Evolutionary conservation across 1,139 yeast genomes (phyloP).

Genomic region (Debaryomyces psychrophilus): DNA sequence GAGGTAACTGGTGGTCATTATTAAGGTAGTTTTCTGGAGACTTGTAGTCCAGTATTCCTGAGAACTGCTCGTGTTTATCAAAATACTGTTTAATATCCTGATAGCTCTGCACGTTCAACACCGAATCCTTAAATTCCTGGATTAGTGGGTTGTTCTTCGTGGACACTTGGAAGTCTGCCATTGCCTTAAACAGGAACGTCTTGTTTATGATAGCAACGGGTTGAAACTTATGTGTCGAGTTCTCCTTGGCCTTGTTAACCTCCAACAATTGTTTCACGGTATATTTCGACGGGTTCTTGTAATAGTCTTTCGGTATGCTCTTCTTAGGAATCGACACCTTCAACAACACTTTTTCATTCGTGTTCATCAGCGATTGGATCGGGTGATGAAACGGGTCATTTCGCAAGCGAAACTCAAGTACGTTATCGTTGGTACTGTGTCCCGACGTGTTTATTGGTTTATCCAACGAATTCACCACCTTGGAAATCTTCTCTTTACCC

Average conservation of each 20-base stretch:
- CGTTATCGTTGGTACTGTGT: slow-evolving; percentile 25
- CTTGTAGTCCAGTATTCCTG: slow-evolving; percentile 36
- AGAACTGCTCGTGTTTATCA: slow-evolving; percentile 38
- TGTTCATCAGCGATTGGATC: slow-evolving; percentile 54
- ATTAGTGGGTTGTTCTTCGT: slow-evolving; percentile 59
- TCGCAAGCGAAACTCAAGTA: slow-evolving; percentile 67
- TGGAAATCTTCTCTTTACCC: slow-evolving; percentile 55
- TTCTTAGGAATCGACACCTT: slow-evolving; percentile 71
- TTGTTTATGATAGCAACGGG: slow-evolving; percentile 74
- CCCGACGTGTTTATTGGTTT: slow-evolving; percentile 16
- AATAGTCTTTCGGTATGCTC: slow-evolving; percentile 45
- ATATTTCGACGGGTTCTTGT: slow-evolving; percentile 42
- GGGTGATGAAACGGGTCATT: slow-evolving; percentile 85
- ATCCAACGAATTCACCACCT: slow-evolving; percentile 36
- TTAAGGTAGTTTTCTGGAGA: slow-evolving; percentile 33
- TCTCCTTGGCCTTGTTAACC: slow-evolving; percentile 18
- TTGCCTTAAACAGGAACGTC: slow-evolving; percentile 77
- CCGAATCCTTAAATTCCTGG: slow-evolving; percentile 33
- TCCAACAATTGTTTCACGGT: slow-evolving; percentile 56
- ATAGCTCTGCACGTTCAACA: slow-evolving; percentile 31
- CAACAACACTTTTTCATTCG: slow-evolving; percentile 65
- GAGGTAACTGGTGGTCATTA: slow-evolving; percentile 69
- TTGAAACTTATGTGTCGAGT: slow-evolving; percentile 41
- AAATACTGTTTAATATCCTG: slow-evolving; percentile 48
- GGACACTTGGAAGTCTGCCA: slow-evolving; percentile 84